Evolutionary conservation across 805 yeast species (phyloP), one percentile per base, ranked within the genome.

Genomic region (Candida taoyuanica): DNA sequence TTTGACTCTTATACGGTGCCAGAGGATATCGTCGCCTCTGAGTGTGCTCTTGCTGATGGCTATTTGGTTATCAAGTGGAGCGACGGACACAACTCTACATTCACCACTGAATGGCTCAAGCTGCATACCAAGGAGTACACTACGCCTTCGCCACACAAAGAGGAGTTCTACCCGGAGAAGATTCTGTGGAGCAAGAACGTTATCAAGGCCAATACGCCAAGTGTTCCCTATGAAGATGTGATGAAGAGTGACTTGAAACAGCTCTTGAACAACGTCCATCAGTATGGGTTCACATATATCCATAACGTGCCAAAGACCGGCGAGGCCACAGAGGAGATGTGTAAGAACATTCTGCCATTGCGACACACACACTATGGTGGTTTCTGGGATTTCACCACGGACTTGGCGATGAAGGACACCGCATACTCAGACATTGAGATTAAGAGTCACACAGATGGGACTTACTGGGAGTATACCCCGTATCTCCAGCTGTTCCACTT

Each of bases 331-430:
- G 71, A 79, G 49, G 59, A 61, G 44, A 64, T 81, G 42, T 71
- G 78, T 39, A 76, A 77, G 46, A 60, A 73, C 47, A 70, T 81
- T 44, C 68, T 78, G 39, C 78, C 74, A 53, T 72, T 79, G 34
- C 64, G 83, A 29, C 78, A 78, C 18, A 81, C 88, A 2, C 88
- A 81, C 53, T 81, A 81, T 48, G 87, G 86, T n/a, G 86, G 84
- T 1, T 80, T 81, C 60, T 81, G 87, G 86, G 85, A 79, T 53
- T 81, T 81, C 58, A 81, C 87, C 9, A 70, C 84, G 5, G 84
- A 81, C 50, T 62, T 81, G 50, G 68, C 78, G 32, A 77, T 74
- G 61, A 73, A 75, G 41, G 88, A 81, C 52, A 78, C 85, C 4
- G 88, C 88, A 3, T 81, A 81, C 55, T 80, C 86, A 13, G 77